Conservation (phyloP, 2,329 filamentous ascomycete genomes). For the Venturia carpophila region DNA sequence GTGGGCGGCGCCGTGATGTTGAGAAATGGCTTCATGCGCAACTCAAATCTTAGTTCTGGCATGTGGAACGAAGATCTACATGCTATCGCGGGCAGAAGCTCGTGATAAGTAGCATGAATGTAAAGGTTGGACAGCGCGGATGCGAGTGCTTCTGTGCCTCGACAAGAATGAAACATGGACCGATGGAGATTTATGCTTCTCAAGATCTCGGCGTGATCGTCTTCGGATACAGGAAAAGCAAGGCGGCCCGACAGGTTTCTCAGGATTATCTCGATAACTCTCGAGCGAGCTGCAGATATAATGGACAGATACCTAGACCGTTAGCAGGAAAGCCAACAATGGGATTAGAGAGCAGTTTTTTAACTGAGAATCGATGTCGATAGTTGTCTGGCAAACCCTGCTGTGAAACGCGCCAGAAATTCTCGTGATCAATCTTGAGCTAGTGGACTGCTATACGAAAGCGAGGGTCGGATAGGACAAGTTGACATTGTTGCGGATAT, state of each 20-base stretch:
- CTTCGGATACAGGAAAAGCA: neutral
- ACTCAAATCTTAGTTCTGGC: conserved; percentile 63
- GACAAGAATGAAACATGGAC: conserved; percentile 26
- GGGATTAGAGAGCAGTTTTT: neutral
- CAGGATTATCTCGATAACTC: neutral
- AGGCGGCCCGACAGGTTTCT: neutral
- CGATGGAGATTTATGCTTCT: conserved; percentile 20
- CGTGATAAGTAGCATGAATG: conserved; percentile 53
- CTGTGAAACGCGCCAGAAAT: neutral
- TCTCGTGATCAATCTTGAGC: neutral
- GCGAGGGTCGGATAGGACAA: neutral
- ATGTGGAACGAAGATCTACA: conserved; percentile 54
- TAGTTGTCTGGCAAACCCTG: neutral
- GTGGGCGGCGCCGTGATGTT: conserved; percentile 56
- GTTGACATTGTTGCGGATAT: no score
- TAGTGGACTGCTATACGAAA: neutral
- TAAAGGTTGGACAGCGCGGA: conserved; percentile 48
- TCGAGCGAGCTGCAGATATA: neutral
- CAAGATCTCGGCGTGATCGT: neutral
- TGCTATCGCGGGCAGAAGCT: conserved; percentile 42
- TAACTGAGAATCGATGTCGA: neutral
- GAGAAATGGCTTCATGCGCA: conserved; percentile 80
- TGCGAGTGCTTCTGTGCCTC: conserved; percentile 26
- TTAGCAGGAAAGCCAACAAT: neutral
- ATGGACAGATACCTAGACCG: conserved; percentile 6